Percentiles rank a stretch among this genome's conserved stretches.
phyloP scores from a whole-genome alignment of 768 basidiomycete genomes.

The Lactifluus subvellereus region DNA sequence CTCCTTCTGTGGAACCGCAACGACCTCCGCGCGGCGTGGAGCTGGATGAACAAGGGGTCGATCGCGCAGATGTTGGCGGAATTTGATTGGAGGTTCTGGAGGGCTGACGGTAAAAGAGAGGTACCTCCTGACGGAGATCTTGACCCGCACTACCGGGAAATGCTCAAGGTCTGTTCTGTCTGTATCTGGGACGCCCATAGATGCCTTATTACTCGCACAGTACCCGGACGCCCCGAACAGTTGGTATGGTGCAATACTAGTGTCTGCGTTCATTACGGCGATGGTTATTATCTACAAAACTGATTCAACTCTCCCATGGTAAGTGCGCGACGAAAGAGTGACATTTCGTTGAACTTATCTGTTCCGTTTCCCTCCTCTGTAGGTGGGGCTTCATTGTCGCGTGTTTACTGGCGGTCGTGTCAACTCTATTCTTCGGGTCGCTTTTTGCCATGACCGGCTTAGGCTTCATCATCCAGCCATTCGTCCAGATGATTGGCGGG shows the following conservation, averaged over 20 bases:
- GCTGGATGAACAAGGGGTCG: slow-evolving; percentile 38
- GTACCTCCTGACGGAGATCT: slow-evolving; percentile 31
- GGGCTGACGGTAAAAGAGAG: slow-evolving; percentile 31
- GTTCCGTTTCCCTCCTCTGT: not conserved
- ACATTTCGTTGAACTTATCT: not conserved
- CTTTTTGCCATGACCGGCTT: slow-evolving; percentile 44
- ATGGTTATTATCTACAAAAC: slow-evolving; percentile 43
- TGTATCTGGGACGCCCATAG: not conserved
- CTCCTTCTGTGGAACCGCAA: slow-evolving; percentile 44
- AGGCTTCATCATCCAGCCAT: slow-evolving; percentile 41
- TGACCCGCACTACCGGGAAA: slow-evolving; percentile 47
- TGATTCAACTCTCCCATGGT: slow-evolving; percentile 46
- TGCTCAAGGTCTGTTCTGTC: slow-evolving; percentile 39
- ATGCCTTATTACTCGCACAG: slow-evolving; percentile 17
- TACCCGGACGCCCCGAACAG: slow-evolving; percentile 33
- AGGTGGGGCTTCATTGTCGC: slow-evolving; percentile 46
- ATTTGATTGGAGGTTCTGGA: slow-evolving; percentile 41
- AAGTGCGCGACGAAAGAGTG: not conserved
- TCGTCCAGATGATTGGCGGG: slow-evolving; percentile 44
- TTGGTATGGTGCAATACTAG: slow-evolving; percentile 32
- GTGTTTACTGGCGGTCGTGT: slow-evolving; percentile 38
- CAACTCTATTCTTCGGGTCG: slow-evolving; percentile 43
- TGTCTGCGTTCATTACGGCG: slow-evolving; percentile 31
- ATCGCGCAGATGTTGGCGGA: slow-evolving; percentile 33
- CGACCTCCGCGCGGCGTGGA: slow-evolving; percentile 42